These are phyloP conservation scores for Candida coquimbonensis DNA, from an alignment of 805 yeast genomes.

Conservation along the genomic window DNA sequence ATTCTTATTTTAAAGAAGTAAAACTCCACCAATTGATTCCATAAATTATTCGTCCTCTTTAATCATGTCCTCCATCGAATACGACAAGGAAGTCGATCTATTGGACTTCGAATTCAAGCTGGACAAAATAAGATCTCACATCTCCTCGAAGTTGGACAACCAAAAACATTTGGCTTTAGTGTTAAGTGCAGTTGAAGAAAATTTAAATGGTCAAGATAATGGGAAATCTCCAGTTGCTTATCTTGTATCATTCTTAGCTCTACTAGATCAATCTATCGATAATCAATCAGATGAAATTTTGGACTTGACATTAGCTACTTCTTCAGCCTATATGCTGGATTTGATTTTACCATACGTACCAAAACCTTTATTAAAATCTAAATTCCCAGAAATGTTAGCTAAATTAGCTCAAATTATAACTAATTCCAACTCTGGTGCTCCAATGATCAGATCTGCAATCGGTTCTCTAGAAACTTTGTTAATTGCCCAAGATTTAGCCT, in stretches of 20 bases:
- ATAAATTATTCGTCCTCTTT: too few species aligned
- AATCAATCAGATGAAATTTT: constrained; percentile 39
- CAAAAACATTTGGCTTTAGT: constrained; percentile 82
- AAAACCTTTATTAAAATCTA: constrained; percentile 57
- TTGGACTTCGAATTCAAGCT: constrained; percentile 48
- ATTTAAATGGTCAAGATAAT: constrained; percentile 40
- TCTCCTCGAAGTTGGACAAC: constrained; percentile 73
- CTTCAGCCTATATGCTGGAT: constrained; percentile 78
- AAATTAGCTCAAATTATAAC: constrained; percentile 79
- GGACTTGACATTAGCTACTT: constrained; percentile 60
- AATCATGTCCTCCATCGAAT: constrained; percentile 1
- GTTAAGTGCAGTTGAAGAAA: constrained; percentile 85
- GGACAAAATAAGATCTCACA: constrained; percentile 62
- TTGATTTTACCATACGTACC: constrained; percentile 71
- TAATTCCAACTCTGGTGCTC: constrained; percentile 63
- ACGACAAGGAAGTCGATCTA: constrained; percentile 18
- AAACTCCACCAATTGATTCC: too few species aligned
- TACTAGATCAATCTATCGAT: constrained; percentile 66
- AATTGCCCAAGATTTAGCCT: constrained; percentile 67
- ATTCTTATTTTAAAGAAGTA: not conserved
- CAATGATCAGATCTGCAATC: constrained; percentile 72
- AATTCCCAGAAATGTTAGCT: constrained; percentile 70
- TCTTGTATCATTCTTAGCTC: constrained; percentile 73
- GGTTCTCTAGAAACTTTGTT: constrained; percentile 80
- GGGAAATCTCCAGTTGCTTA: constrained; percentile 65